Evolutionary conservation across 148 eudicot species (phyloP).

Genomic region (Euryodendron excelsum): DNA sequence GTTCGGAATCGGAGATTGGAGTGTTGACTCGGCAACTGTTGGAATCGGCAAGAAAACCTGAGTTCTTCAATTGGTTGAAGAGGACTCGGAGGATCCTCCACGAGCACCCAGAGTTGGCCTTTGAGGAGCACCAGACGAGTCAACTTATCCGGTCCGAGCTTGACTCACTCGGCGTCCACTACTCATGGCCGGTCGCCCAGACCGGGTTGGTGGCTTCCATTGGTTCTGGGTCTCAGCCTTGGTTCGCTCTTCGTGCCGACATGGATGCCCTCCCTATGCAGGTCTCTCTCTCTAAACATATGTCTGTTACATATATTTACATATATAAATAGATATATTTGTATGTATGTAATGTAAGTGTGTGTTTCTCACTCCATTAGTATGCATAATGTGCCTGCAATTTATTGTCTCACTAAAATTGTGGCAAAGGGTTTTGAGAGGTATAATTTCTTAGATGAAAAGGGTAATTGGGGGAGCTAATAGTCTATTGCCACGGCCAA

Average conservation of each 20-base stretch:
- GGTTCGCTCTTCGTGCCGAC: constrained; percentile 46
- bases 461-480: too few species aligned
- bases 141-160: constrained; percentile 56
- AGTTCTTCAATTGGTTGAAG: constrained; percentile 54
- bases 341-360: too few species aligned
- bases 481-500: too few species aligned
- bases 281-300: constrained; percentile 25
- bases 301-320: too few species aligned
- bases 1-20: constrained; percentile 21
- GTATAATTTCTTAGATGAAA: too few species aligned
- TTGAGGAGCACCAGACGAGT: constrained; percentile 59
- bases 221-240: constrained; percentile 36
- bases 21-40: constrained; percentile 37
- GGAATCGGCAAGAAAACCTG: constrained; percentile 48
- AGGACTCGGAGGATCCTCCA: constrained; percentile 54
- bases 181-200: constrained; percentile 57
- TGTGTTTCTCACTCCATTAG: too few species aligned
- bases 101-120: constrained; percentile 62
- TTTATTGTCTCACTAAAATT: too few species aligned
- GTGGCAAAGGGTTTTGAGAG: too few species aligned
- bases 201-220: constrained; percentile 38
- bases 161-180: constrained; percentile 49
- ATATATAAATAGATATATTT: too few species aligned
- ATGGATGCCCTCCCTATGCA: constrained; percentile 52
- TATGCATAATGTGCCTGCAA: too few species aligned